Evolutionary conservation across 1,284 basidiomycete genomes (phyloP).

Genomic region (Rhizoctonia solani): DNA sequence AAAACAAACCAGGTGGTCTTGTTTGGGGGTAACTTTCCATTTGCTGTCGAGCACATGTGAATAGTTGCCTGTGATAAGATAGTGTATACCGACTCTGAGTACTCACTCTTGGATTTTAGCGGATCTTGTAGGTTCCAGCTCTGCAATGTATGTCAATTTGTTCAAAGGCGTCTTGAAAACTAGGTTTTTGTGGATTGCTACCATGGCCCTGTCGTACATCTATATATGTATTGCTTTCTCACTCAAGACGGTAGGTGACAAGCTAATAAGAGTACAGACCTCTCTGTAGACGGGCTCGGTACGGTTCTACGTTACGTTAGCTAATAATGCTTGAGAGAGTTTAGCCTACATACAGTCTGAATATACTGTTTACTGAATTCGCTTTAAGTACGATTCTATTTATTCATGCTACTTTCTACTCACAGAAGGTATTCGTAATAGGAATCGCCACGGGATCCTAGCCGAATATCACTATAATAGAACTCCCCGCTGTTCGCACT

Average conservation of each 20-base stretch:
- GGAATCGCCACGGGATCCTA: slow-evolving; percentile 92
- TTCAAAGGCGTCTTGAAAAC: slow-evolving; percentile 63
- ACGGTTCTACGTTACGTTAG: slow-evolving; percentile 55
- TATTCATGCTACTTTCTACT: slow-evolving; percentile 42
- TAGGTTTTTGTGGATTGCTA: slow-evolving; percentile 77
- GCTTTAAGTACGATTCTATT: slow-evolving; percentile 3
- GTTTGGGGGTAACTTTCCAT: slow-evolving; percentile 80
- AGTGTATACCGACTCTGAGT: too few species aligned
- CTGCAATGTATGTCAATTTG: slow-evolving; percentile 77
- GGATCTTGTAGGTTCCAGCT: slow-evolving; percentile 53
- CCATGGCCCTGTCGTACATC: slow-evolving; percentile 88
- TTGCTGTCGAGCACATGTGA: slow-evolving; percentile 49
- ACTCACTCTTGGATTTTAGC: slow-evolving; percentile 5
- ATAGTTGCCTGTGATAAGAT: not conserved
- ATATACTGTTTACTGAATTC: slow-evolving; percentile 71
- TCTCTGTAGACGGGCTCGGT: slow-evolving; percentile 80
- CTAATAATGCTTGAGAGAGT: not conserved
- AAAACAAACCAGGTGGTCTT: slow-evolving; percentile 97
- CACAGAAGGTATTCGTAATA: slow-evolving; percentile 92
- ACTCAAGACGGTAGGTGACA: not conserved
- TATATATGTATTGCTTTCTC: slow-evolving; percentile 43
- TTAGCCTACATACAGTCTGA: slow-evolving; percentile 60
- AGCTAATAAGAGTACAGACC: slow-evolving; percentile 49
- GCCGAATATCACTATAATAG: slow-evolving; percentile 74
- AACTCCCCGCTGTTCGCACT: slow-evolving; percentile 73